Evolutionary conservation across 345 rosid genomes (phyloP), one percentile per base, ranked within the genome.

Genomic region (Streptanthus diversifolius): DNA sequence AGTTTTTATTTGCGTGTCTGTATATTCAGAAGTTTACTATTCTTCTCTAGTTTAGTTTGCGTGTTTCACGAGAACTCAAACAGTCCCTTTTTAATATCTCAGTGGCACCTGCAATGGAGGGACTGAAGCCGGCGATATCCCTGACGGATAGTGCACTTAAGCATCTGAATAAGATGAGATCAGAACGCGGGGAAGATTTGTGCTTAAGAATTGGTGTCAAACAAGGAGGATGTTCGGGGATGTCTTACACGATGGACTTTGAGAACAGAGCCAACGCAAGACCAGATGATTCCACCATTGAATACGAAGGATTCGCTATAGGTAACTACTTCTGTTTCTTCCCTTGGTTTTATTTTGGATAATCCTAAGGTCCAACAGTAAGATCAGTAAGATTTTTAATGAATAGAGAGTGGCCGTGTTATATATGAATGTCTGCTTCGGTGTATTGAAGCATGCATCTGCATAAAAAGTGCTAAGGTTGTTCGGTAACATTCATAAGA

Each of bases 181-280:
- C 80, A 15, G 95, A 89, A 18, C 84, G 88, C 7, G 74, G 70
- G 2, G 91, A 85, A 30, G 96, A 93, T 81, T 66, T 89, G 82
- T 93, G 92, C 77, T 85, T 93, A 72, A 88, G 98, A 72, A 93
- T 93, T 36, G 96, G 96, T 68, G 97, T 93, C 17, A 88, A 82
- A 66, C 97, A 93, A 24, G 98, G 98, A 10, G 97, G 98, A 15
- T 93, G 97, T 80, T 91, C 97, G 0, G 98, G 98, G 76, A 91
- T 93, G 98, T 93, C 97, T 17, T 93, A 93, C 74, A 82, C 95
- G 0, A 93, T 92, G 98, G 98, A 93, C 43, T 91, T 93, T 25
- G 97, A 91, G 86, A 84, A 78, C 30, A 77, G 82, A 59, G 71
- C 78, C 1, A 87, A 89, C 13, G 63, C 91, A 2, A 84, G 93